Evolutionary conservation across 2,329 filamentous ascomycete genomes (phyloP), one percentile per base, ranked within the genome.

Genomic region (Arthrobotrys conoides): DNA sequence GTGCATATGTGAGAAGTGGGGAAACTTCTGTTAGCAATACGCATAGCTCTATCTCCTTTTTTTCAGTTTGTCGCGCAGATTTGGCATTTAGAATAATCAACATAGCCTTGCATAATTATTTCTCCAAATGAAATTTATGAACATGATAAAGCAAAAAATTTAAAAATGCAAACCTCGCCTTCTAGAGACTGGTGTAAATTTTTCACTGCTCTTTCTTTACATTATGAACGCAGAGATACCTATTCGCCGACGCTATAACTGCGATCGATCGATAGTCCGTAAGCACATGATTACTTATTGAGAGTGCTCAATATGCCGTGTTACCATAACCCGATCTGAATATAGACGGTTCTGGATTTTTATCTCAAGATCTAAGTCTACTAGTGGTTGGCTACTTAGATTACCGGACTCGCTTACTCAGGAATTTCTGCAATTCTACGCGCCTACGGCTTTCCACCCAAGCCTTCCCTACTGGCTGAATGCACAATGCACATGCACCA

Each of bases 401-500:
- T n/a, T 22, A 18, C 16, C 2, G 18, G n/a, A 59, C 53, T 59
- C 30, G 53, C 53, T 59, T 38, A 59, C 22, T 24, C 51, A 55
- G n/a, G 36, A 55, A 59, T 22, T 20, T 59, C 30, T 36, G 30
- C 27, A 20, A 20, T 12, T 59, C n/a, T 57, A n/a, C 27, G 30
- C 53, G 18, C 53, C 53, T 38, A 30, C 30, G n/a, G 30, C 30
- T 59, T 38, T 59, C 53, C 3, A 38, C 3, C 16, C 30, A 59
- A 18, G 53, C 30, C 8, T 59, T 22, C 30, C 53, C 30, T 59
- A 59, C 53, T 59, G 53, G 53, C 24, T 30, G 53, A 22, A 59
- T 59, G 53, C 53, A 57, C 27, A 14, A 3, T 57, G 53, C 53
- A 57, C 30, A 57, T 57, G 53, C 53, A 57, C 1, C 27, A 18